Percentiles rank a stretch among this genome's conserved stretches.
These are phyloP conservation scores for Aspergillaceae sp. DNA, from an alignment of 2,329 filamentous ascomycete genomes.

Conservation along the genomic window DNA sequence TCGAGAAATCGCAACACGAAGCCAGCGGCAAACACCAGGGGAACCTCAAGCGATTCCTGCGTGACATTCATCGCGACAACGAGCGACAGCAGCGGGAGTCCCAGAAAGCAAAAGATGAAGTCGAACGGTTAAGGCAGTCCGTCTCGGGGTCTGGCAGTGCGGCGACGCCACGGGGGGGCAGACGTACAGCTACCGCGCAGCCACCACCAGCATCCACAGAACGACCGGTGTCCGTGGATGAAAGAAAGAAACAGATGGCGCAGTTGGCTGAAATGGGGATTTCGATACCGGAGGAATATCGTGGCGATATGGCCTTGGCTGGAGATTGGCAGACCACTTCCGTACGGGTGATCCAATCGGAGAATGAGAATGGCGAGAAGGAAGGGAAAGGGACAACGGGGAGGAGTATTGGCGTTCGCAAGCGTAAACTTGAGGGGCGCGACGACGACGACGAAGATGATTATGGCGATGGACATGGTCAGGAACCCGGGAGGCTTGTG, in stretches of 20 bases:
- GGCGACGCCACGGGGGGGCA: constrained; percentile 15
- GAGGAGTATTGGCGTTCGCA: constrained; percentile 31
- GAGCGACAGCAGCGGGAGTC: constrained; percentile 74
- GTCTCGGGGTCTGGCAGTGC: constrained; percentile 39
- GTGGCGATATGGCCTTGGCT: constrained; percentile 73
- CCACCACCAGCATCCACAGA: constrained; percentile 25
- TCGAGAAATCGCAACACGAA: constrained; percentile 85
- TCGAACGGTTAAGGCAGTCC: constrained; percentile 75
- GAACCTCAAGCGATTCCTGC: constrained; percentile 78
- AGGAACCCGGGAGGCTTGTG: constrained; percentile 22
- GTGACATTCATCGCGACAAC: constrained; percentile 76
- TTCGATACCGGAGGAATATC: constrained; percentile 67
- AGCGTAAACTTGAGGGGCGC: constrained; percentile 34
- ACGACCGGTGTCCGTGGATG: constrained; percentile 47
- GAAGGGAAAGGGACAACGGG: constrained; percentile 25
- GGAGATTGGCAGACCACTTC: constrained; percentile 77
- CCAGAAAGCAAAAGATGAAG: constrained; percentile 71
- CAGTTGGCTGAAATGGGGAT: constrained; percentile 85
- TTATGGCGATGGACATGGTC: constrained; percentile 33
- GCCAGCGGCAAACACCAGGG: constrained; percentile 76
- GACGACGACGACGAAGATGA: constrained; percentile 21
- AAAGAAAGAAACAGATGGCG: constrained; percentile 74
- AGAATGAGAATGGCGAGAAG: constrained; percentile 32
- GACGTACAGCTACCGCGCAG: constrained; percentile 10
- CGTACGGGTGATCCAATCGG: constrained; percentile 27